Base-by-base conservation (phyloP, 805 yeast species). In the Candida montana region DNA sequence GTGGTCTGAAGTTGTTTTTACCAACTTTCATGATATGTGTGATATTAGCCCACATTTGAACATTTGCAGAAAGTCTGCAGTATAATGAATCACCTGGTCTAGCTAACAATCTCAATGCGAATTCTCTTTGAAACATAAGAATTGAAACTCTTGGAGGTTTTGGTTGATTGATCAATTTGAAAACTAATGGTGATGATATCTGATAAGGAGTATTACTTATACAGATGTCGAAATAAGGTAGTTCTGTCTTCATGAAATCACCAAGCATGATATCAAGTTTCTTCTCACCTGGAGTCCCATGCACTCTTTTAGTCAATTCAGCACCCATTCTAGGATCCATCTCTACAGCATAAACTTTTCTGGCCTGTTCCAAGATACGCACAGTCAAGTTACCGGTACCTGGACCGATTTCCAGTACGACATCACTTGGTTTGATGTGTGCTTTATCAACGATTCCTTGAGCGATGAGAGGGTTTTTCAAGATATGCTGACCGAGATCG, bases 251-350 rank as follows among this genome's bases (percentile, higher is more conserved):
- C 79, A 93, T 91, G 62, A 89, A 90, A 66, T 93, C 99, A 16
- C 99, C 99, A 49, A 93, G 72, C 56, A 91, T 67, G 45, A 93
- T 88, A 49, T 93, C 98, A 42, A 93, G 71, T 61, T 89, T 90
- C 65, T 87, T 88, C 62, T 89, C 93, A 42, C 76, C 83, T 1
- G 96, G 90, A n/a, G 95, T 91, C 11, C 97, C 97, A 57, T 88
- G 96, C 13, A 93, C 98, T 70, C 99, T 82, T 63, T 93, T 93
- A 10, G 97, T 88, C 55, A 93, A 72, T 64, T 93, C 99, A 0
- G 98, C 98, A 3, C 98, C 99, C 99, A 93, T 93, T 67, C 97
- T 74, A n/a, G 99, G 99, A 67, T 93, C 99, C 88, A 90, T 90
- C 68, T 93, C 99, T 40, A 86, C 93, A 0, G 98, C 99, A 36